Conservation (phyloP, 2,329 filamentous ascomycete species). For the Pochonia chlamydosporia region DNA sequence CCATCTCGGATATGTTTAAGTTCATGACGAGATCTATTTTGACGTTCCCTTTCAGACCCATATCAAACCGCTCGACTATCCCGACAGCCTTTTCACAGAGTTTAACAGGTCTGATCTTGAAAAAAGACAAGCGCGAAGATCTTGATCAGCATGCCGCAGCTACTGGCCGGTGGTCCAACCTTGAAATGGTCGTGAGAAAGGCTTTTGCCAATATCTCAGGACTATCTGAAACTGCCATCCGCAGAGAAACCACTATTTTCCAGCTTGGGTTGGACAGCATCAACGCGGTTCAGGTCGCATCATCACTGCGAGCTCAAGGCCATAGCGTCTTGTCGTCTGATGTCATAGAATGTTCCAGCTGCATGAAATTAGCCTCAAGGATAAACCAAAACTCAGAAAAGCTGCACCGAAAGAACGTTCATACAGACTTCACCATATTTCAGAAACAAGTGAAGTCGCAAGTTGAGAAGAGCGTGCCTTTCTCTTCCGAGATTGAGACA, state of each 20-base stretch:
- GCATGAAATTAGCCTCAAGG: slow-evolving; percentile 30
- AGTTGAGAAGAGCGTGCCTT: slow-evolving; percentile 16
- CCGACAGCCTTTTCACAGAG: not conserved
- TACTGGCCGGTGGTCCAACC: slow-evolving; percentile 38
- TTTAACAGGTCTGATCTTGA: slow-evolving; percentile 17
- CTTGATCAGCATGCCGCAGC: slow-evolving; percentile 9
- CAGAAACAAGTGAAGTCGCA: slow-evolving; percentile 22
- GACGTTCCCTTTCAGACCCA: slow-evolving; percentile 17
- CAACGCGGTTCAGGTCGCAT: slow-evolving; percentile 73
- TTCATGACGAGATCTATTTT: slow-evolving; percentile 20
- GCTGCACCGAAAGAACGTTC: not conserved
- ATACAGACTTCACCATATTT: slow-evolving; percentile 35
- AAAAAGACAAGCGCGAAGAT: slow-evolving; percentile 13
- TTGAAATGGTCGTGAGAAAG: slow-evolving; percentile 47
- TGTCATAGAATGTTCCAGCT: slow-evolving; percentile 60
- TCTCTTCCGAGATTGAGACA: slow-evolving; percentile 39
- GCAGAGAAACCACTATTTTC: slow-evolving; percentile 66
- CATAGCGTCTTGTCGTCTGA: slow-evolving; percentile 61
- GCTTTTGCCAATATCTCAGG: slow-evolving; percentile 55
- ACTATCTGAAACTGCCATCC: slow-evolving; percentile 43
- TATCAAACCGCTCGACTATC: not conserved
- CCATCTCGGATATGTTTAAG: slow-evolving; percentile 25
- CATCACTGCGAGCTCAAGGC: slow-evolving; percentile 55
- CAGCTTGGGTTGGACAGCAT: slow-evolving; percentile 90
- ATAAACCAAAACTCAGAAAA: slow-evolving; percentile 13